A percentile compares a stretch with the other conserved stretches of the same genome.
Evolutionary conservation across 257 asterid species (phyloP).

Genomic region (Dorcoceras hygrometricum): DNA sequence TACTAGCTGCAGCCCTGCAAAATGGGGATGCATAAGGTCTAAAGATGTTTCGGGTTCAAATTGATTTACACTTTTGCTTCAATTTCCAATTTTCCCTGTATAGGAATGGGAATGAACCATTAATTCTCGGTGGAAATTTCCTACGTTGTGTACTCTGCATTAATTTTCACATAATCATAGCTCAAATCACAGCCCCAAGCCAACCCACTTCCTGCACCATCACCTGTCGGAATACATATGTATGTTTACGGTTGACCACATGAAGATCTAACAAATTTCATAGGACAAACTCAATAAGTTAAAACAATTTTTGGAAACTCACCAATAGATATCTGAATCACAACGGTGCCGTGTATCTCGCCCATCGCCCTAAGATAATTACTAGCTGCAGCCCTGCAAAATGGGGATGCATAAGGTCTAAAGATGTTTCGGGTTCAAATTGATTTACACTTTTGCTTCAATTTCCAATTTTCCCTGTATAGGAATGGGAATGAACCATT

Average conservation of each 20-base stretch:
- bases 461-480: too few species aligned
- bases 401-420: background rate
- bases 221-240: conserved; percentile 38
- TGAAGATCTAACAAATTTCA: too few species aligned
- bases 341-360: conserved; percentile 73
- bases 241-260: too few species aligned
- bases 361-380: conserved; percentile 65
- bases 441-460: too few species aligned
- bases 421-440: background rate
- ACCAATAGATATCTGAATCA: conserved; percentile 71
- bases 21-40: background rate
- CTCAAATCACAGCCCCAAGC: conserved; percentile 99
- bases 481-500: too few species aligned
- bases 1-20: conserved; percentile 78
- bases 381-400: conserved; percentile 77
- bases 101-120: too few species aligned
- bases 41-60: background rate
- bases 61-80: too few species aligned
- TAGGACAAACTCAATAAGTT: background rate
- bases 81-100: too few species aligned
- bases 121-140: background rate
- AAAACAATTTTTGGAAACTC: conserved; percentile 25
- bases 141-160: conserved; percentile 74
- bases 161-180: conserved; percentile 87
- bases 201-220: conserved; percentile 70